A percentile compares a stretch with the other conserved stretches of the same genome.
Conservation (phyloP, 1,284 basidiomycete genomes). For the Chiua sp. region DNA sequence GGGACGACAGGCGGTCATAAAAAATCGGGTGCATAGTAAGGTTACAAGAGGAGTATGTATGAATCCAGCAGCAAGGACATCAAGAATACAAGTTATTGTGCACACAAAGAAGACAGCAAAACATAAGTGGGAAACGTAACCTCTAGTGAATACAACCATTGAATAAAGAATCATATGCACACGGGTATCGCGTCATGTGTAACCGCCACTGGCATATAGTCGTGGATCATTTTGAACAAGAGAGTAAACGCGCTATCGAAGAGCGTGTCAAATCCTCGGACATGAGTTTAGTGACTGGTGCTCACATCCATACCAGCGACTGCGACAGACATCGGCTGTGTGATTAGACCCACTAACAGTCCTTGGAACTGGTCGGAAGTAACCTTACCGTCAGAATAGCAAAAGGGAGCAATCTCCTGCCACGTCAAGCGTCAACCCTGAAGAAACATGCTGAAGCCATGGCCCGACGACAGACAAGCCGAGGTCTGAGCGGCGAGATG, state of each 20-base stretch:
- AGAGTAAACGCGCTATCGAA: background rate
- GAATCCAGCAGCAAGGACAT: background rate
- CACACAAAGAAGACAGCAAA: background rate
- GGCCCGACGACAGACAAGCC: constrained; percentile 44
- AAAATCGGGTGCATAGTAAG: background rate
- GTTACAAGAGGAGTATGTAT: background rate
- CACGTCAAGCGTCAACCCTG: constrained; percentile 29
- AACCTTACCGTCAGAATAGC: constrained; percentile 7
- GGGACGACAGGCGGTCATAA: no score
- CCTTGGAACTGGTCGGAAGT: constrained; percentile 2
- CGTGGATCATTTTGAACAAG: background rate
- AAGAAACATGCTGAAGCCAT: constrained; percentile 35
- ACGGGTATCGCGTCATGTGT: background rate
- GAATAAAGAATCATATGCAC: background rate
- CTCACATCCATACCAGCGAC: background rate
- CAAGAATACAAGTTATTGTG: background rate
- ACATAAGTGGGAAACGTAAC: no score
- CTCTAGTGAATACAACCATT: background rate
- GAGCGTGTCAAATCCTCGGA: constrained; percentile 17
- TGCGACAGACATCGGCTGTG: constrained; percentile 12
- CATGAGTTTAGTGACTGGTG: no score
- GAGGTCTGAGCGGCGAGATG: constrained; percentile 35
- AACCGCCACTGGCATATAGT: background rate
- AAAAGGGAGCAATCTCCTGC: constrained; percentile 17
- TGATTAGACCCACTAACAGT: background rate